phyloP scores from a whole-genome alignment of 2,329 filamentous ascomycete genomes.

The Fusarium goolgardi region DNA sequence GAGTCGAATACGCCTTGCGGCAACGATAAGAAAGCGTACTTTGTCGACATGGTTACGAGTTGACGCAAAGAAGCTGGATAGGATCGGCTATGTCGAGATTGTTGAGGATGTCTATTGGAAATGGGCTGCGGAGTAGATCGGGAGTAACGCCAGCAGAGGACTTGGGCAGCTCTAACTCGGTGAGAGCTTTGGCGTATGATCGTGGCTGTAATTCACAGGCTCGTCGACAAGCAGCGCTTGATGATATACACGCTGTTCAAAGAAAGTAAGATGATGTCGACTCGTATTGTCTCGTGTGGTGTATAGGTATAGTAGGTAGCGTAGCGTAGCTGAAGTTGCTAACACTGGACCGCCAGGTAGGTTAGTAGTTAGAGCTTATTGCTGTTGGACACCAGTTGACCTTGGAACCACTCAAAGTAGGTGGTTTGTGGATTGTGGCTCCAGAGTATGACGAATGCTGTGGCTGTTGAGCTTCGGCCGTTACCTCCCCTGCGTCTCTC shows the following conservation, averaged over 20 bases:
- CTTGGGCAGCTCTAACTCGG: slow-evolving; percentile 16
- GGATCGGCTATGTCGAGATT: slow-evolving; percentile 15
- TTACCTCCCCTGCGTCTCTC: background rate
- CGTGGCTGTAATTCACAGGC: slow-evolving; percentile 4
- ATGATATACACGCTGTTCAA: slow-evolving; percentile 3
- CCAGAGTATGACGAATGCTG: slow-evolving; percentile 29
- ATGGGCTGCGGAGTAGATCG: slow-evolving; percentile 27
- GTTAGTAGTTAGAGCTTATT: slow-evolving; percentile 26
- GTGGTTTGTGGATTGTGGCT: slow-evolving; percentile 24
- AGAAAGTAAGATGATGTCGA: slow-evolving; percentile 1
- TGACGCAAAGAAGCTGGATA: slow-evolving; percentile 10
- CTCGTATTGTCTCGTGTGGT: slow-evolving; percentile 5
- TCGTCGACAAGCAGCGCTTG: slow-evolving; percentile 20
- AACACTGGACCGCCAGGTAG: slow-evolving; percentile 14
- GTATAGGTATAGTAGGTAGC: slow-evolving; percentile 4
- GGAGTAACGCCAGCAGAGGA: slow-evolving; percentile 20
- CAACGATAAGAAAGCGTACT: slow-evolving; percentile 90
- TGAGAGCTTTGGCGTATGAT: slow-evolving; percentile 22
- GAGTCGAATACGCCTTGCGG: slow-evolving; percentile 88
- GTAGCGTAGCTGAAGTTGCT: slow-evolving; percentile 26
- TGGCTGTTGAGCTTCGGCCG: slow-evolving; percentile 22
- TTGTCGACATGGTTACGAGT: slow-evolving; percentile 60
- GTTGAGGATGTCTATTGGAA: slow-evolving; percentile 15
- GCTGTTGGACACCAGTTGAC: slow-evolving; percentile 32
- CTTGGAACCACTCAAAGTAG: slow-evolving; percentile 14